phyloP scores from a whole-genome alignment of 2,329 filamentous ascomycete species.

The Leptographium galeiforme region DNA sequence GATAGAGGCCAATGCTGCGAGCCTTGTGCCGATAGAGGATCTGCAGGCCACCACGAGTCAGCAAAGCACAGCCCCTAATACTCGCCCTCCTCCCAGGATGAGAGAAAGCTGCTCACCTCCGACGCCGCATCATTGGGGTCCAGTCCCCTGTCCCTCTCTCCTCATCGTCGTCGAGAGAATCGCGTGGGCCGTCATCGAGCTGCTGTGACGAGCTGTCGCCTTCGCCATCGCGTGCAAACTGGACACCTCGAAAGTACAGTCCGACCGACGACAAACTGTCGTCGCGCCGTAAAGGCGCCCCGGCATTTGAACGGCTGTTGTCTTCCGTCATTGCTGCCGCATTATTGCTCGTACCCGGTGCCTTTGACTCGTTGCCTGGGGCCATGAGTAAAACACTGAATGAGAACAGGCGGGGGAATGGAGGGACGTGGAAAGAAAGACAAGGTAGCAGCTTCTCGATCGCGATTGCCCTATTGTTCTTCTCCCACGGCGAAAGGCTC shows the following conservation, averaged over 20 bases:
- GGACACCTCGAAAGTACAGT: constrained; percentile 5
- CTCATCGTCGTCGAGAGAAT: constrained; percentile 2
- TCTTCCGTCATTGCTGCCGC: neutral
- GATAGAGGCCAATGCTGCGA: constrained; percentile 51
- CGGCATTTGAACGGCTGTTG: neutral
- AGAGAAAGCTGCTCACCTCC: neutral
- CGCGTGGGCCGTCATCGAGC: constrained; percentile 2
- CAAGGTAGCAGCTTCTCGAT: neutral
- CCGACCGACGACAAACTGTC: constrained; percentile 6
- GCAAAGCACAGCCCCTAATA: neutral
- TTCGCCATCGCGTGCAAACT: constrained; percentile 4
- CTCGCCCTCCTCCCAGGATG: neutral
- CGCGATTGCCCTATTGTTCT: neutral
- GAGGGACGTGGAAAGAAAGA: neutral
- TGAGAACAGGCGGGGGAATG: neutral
- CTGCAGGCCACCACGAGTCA: neutral
- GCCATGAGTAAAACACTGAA: neutral
- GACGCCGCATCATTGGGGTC: constrained; percentile 5
- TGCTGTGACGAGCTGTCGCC: constrained; percentile 1
- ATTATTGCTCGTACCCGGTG: neutral
- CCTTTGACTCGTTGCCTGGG: neutral
- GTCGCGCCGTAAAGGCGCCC: constrained; percentile 2
- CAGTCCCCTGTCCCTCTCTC: constrained; percentile 2
- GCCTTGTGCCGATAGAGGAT: constrained; percentile 38
- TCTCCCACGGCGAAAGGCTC: neutral